phyloP scores from a whole-genome alignment of 345 rosid species.

The Gossypium rotundifolium region DNA sequence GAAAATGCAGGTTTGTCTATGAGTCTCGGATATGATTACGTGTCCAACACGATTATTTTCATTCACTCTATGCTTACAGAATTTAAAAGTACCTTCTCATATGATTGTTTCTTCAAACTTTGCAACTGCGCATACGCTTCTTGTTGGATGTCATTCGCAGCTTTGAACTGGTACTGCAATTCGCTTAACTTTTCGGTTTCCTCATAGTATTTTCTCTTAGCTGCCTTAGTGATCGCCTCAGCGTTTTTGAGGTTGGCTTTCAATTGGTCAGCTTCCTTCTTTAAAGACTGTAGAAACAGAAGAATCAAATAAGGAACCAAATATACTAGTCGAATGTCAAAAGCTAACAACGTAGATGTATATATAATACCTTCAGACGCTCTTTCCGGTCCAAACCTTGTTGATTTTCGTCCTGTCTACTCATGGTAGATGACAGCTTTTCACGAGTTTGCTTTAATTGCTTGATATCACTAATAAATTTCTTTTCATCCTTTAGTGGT shows the following conservation, averaged over 20 bases:
- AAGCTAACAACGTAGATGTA: too few relatives aligned
- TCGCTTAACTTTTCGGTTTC: too few relatives aligned
- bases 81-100: constrained; percentile 47
- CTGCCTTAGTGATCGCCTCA: too few relatives aligned
- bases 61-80: not conserved
- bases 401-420: constrained; percentile 26
- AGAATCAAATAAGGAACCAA: not conserved
- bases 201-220: too few relatives aligned
- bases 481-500: constrained; percentile 69
- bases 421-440: constrained; percentile 48
- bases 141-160: not conserved
- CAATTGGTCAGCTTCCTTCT: too few relatives aligned
- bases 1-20: not conserved
- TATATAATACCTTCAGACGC: constrained; percentile 49
- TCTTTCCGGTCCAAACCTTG: constrained; percentile 43
- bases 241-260: too few relatives aligned
- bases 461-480: constrained; percentile 57
- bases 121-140: constrained; percentile 55
- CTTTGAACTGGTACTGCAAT: too few relatives aligned
- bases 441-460: constrained; percentile 47
- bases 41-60: not conserved
- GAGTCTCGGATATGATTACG: too few relatives aligned
- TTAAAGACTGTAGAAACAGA: too few relatives aligned
- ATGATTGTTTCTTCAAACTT: constrained; percentile 44
- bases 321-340: too few relatives aligned